phyloP scores from a whole-genome alignment of 345 rosid genomes.

The Syzygium jambos region DNA sequence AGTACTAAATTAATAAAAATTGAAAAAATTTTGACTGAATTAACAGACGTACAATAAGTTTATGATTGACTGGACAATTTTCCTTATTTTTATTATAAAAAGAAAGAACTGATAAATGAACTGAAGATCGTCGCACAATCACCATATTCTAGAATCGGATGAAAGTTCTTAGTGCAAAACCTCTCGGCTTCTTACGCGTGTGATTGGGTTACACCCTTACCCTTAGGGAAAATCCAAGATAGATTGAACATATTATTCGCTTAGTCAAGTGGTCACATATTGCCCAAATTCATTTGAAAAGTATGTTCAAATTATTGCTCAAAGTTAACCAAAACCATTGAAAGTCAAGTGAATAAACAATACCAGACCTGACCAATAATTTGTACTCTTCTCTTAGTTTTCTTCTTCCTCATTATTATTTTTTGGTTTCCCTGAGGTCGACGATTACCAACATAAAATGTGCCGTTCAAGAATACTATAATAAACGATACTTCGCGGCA shows the following conservation, averaged over 20 bases:
- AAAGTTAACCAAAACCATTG: not conserved
- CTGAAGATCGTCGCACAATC: not conserved
- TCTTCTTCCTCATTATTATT: not conserved
- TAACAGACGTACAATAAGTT: too few relatives aligned
- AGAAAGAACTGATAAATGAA: not conserved
- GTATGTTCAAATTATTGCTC: not conserved
- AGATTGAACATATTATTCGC: not conserved
- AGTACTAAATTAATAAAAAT: too few relatives aligned
- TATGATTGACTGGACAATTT: too few relatives aligned
- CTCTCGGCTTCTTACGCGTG: not conserved
- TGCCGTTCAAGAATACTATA: not conserved
- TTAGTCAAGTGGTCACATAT: not conserved
- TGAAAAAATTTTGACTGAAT: too few relatives aligned
- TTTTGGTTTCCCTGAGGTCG: not conserved
- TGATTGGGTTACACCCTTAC: not conserved
- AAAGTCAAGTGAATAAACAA: not conserved
- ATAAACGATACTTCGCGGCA: not conserved
- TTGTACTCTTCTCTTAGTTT: not conserved
- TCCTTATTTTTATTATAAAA: not conserved
- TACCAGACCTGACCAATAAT: not conserved
- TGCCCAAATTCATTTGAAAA: not conserved
- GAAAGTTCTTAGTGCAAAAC: not conserved
- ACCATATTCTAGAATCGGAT: not conserved
- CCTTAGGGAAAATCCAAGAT: not conserved
- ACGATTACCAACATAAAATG: not conserved